Evolutionary conservation across 2,329 filamentous ascomycete genomes (phyloP), one percentile per base, ranked within the genome.

Genomic region (Beauveria caledonica): DNA sequence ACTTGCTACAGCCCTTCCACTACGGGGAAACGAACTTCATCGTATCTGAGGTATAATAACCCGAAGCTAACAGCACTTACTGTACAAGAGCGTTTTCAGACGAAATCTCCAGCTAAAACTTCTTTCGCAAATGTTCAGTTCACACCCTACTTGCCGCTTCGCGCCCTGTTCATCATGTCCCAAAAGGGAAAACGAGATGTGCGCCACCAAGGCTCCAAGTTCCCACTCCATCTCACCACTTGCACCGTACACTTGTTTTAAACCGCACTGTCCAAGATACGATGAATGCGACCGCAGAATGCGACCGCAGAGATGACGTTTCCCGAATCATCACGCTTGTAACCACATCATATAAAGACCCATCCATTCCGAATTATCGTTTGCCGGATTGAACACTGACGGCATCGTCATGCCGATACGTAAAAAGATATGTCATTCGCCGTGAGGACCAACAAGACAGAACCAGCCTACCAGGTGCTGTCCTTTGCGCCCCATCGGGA

Each of bases 131-230:
- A 5, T 36, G 11, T 36, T 11, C 15, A 13, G 15, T 36, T 36
- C 11, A 36, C 33, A 36, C 11, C 11, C 33, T 36, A 36, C 33
- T 36, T 36, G 13, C 11, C 9, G 10, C 29, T 33, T 33, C 33
- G 33, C 13, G 55, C 55, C 45, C 27, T 58, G 25, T 36, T 19
- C 29, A 49, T 40, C 44, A 57, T 56, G 23, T 51, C 63, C 61
- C 44, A 62, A 65, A 63, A 49, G 21, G 63, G 63, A 65, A 65
- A 65, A 65, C 64, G 63, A 65, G 33, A 52, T 44, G 17, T 40
- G 33, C 62, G 40, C 49, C 49, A 48, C 53, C 36, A 50, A 48
- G 27, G 19, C 7, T 48, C 25, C 48, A 23, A 19, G 21, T 27
- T 17, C 42, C 29, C 29, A 42, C 55, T 1, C 7, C 19, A 17